A percentile compares a stretch with the other conserved stretches of the same genome.
Conservation (phyloP, 2,329 filamentous ascomycete genomes). For the Hirsutella thompsonii region DNA sequence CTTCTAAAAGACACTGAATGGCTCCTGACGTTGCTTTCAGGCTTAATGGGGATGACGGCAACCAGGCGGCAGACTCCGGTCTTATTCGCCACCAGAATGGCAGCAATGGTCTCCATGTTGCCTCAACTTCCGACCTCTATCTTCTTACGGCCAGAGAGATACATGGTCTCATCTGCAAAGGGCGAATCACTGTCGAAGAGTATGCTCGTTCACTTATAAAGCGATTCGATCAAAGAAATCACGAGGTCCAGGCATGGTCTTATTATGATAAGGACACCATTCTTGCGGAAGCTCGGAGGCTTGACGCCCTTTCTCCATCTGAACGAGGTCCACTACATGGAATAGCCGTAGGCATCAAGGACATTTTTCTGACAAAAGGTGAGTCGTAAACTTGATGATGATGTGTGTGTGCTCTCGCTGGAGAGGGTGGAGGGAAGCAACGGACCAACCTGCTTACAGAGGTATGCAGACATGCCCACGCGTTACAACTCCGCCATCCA, state of each 20-base stretch:
- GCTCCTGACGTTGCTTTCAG: too few species aligned
- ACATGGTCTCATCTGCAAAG: constrained; percentile 4
- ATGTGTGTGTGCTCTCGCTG: background rate
- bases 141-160: background rate
- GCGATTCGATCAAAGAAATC: constrained; percentile 30
- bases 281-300: constrained; percentile 31
- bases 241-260: constrained; percentile 35
- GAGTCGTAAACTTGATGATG: background rate
- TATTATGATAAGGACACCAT: constrained; percentile 32
- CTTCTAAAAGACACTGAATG: too few species aligned
- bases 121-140: background rate
- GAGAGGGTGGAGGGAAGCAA: too few species aligned
- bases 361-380: constrained; percentile 45
- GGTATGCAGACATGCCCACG: constrained; percentile 38
- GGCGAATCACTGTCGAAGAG: constrained; percentile 29
- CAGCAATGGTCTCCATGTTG: background rate
- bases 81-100: too few species aligned
- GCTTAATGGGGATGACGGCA: too few species aligned
- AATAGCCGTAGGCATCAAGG: constrained; percentile 45
- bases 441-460: too few species aligned
- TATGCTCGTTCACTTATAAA: constrained; percentile 34
- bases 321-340: constrained; percentile 43
- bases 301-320: constrained; percentile 34
- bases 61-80: too few species aligned
- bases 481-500: constrained; percentile 43